Evolutionary conservation across 129 eudicot species (phyloP).

Genomic region (Gnaphalium uliginosum): DNA sequence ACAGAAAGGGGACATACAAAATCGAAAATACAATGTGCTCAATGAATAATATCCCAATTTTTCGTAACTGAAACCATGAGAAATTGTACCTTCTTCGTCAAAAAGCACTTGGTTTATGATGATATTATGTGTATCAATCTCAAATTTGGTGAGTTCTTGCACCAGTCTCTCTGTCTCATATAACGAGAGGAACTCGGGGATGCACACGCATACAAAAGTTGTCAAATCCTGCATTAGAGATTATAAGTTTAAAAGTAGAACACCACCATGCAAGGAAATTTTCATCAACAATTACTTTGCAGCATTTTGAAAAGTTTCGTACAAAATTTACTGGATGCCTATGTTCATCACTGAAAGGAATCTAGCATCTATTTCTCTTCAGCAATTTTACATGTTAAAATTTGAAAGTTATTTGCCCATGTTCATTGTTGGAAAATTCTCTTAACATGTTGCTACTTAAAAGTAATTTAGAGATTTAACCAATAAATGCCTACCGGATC

Average conservation of each 20-base stretch:
- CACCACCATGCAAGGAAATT: neutral
- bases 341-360: neutral
- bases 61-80: neutral
- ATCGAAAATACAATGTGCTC: neutral
- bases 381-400: neutral
- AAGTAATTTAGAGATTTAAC: conserved; percentile 24
- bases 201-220: conserved; percentile 95
- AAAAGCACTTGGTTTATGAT: conserved; percentile 92
- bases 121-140: conserved; percentile 93
- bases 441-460: neutral
- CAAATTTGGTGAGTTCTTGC: conserved; percentile 92
- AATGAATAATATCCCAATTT: neutral
- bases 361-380: neutral
- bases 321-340: neutral
- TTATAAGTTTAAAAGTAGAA: neutral
- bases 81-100: conserved; percentile 86
- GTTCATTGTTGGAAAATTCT: neutral
- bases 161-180: conserved; percentile 96
- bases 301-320: neutral
- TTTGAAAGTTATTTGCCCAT: neutral
- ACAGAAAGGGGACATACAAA: neutral
- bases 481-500: conserved; percentile 71
- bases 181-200: conserved; percentile 94
- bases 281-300: neutral
- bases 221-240: conserved; percentile 76